Conservation (phyloP, 208 protist species). For the Sergeia podlipaevii region DNA sequence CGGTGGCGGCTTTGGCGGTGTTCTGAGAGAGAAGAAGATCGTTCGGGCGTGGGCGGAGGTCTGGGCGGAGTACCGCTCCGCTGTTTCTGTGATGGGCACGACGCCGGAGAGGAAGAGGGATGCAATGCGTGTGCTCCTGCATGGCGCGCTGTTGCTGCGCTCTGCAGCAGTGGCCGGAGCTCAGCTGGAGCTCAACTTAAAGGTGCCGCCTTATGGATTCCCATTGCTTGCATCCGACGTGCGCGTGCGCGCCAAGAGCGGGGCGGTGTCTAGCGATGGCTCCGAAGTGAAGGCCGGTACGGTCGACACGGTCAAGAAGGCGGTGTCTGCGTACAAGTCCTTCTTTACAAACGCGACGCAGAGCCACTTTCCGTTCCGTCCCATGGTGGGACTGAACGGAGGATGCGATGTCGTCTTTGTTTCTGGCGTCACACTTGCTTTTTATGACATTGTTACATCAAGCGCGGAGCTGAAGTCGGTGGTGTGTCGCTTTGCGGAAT, state of each 20-base stretch:
- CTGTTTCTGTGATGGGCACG: constrained; percentile 55
- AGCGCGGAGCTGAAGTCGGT: constrained; percentile 39
- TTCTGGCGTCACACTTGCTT: constrained; percentile 46
- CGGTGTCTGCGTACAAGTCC: constrained; percentile 58
- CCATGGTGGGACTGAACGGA: constrained; percentile 64
- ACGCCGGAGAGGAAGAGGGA: constrained; percentile 67
- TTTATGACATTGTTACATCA: constrained; percentile 73
- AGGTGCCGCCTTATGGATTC: constrained; percentile 79
- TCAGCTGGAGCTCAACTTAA: constrained; percentile 66
- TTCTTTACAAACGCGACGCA: constrained; percentile 63
- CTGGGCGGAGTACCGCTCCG: constrained; percentile 74
- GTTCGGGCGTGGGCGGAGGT: constrained; percentile 84
- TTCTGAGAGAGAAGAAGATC: constrained; percentile 36
- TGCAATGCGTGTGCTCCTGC: constrained; percentile 73
- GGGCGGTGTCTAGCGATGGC: constrained; percentile 8
- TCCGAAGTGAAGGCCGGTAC: constrained; percentile 32
- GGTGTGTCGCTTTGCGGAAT: constrained; percentile 61
- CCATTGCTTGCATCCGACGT: constrained; percentile 67
- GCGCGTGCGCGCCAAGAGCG: constrained; percentile 13
- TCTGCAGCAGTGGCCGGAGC: constrained; percentile 65
- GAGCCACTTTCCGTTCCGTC: constrained; percentile 67
- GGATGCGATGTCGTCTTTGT: constrained; percentile 83
- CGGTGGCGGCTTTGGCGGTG: constrained; percentile 6
- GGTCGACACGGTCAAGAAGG: constrained; percentile 63
- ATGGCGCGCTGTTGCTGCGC: constrained; percentile 73